These are phyloP conservation scores for Aspergillus bridgeri DNA, from an alignment of 495 filamentous ascomycete genomes.

Conservation along the genomic window DNA sequence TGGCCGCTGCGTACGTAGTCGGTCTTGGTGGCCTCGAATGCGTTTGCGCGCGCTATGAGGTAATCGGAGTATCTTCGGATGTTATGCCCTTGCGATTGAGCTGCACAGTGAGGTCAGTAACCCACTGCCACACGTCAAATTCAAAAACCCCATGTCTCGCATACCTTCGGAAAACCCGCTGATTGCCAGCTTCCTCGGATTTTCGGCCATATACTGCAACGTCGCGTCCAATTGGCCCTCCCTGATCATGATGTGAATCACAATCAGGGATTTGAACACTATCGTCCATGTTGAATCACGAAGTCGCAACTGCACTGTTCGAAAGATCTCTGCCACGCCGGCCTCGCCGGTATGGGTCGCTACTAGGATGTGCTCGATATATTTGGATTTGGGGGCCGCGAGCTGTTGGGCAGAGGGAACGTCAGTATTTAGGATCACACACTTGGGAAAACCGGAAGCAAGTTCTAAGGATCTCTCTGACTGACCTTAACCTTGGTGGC, in stretches of 20 bases:
- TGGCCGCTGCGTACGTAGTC: constrained; percentile 88
- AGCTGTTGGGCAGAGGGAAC: constrained; percentile 49
- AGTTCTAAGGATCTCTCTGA: neutral
- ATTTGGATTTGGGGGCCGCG: constrained; percentile 97
- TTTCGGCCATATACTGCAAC: constrained; percentile 76
- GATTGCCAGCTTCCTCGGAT: constrained; percentile 79
- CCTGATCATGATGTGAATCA: constrained; percentile 94
- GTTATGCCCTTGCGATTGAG: constrained; percentile 93
- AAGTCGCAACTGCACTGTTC: constrained; percentile 80
- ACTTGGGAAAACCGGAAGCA: neutral
- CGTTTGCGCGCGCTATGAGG: constrained; percentile 73
- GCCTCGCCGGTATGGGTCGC: constrained; percentile 94
- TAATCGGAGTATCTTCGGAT: constrained; percentile 91
- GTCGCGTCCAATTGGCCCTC: constrained; percentile 91
- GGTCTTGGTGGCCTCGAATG: constrained; percentile 76
- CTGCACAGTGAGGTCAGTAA: constrained; percentile 34
- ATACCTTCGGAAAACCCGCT: constrained; percentile 89
- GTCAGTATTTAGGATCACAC: constrained; percentile 12
- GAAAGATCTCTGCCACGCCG: constrained; percentile 93
- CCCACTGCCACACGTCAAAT: neutral
- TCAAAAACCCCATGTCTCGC: constrained; percentile 28
- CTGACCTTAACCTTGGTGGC: constrained; percentile 90
- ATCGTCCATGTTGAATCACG: constrained; percentile 97
- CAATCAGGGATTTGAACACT: constrained; percentile 93
- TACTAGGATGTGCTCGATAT: constrained; percentile 96